Conservation (phyloP, 805 yeast genomes). For the Komagataella pastoris region DNA sequence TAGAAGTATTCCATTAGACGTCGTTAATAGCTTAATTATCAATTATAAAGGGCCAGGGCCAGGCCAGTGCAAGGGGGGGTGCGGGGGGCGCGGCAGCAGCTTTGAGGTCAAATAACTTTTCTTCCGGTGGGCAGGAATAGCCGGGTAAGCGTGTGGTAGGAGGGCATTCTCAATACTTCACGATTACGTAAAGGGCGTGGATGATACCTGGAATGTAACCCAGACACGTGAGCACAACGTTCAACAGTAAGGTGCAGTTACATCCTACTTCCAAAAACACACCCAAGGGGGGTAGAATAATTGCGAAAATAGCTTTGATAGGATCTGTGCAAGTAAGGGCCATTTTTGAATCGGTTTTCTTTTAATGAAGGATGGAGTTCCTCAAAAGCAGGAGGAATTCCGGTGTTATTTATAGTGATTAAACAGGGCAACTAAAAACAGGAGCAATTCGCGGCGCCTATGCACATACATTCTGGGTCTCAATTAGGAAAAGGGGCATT, state of each 20-base stretch:
- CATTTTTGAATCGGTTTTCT: constrained; percentile 14
- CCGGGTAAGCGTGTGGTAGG: background rate
- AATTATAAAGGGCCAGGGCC: background rate
- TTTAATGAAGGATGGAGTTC: background rate
- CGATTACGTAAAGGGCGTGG: constrained; percentile 37
- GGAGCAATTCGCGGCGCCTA: background rate
- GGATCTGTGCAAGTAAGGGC: constrained; percentile 36
- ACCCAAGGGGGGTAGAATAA: constrained; percentile 44
- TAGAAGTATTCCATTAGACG: background rate
- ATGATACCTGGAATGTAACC: constrained; percentile 70
- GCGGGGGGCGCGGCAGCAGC: background rate
- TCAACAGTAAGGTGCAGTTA: constrained; percentile 25
- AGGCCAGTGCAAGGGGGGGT: background rate
- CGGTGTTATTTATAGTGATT: background rate
- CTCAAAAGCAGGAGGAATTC: background rate
- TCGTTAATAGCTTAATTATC: background rate
- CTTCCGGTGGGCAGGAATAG: background rate
- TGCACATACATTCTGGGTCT: background rate
- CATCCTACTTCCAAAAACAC: constrained; percentile 43
- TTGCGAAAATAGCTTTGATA: constrained; percentile 28
- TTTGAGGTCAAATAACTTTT: background rate
- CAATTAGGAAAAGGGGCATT: background rate
- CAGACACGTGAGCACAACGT: constrained; percentile 51
- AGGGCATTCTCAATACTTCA: background rate
- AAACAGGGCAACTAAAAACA: background rate